Evolutionary conservation across 208 protist genomes (phyloP), one percentile per base, ranked within the genome.

Genomic region (Wallacemonas rigidus): DNA sequence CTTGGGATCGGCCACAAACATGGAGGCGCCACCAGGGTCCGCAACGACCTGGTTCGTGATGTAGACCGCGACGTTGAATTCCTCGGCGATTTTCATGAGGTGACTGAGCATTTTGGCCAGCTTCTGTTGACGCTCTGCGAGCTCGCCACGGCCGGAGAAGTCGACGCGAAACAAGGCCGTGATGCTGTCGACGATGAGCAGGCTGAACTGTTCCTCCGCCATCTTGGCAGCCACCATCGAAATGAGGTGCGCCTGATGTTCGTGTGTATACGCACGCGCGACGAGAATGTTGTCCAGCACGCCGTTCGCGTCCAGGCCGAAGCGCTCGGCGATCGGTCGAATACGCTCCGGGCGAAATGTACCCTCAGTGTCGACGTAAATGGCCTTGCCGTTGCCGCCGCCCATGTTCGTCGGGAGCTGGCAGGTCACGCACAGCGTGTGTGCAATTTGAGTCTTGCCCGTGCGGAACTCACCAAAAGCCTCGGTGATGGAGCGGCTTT

Each of bases 1-100:
- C 80, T 99, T 99, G 40, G 98, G 98, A 75, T 99, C 98, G 1
- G 98, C 89, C 50, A 95, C 89, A 72, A 99, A 99, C 95, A 99
- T 98, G 43, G 95, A 92, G 39, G 86, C 96, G 43, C 98, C 98
- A 79, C 99, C 98, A 17, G 99, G 98, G 64, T 98, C 88, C 1
- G 99, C 94, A 17, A 99, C 98, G 3, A 99, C 98, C 87, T 99
- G 98, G 74, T 99, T 99, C 11, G 98, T 99, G 70, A 99, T 99
- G 76, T 99, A 99, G 12, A 99, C 98, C 3, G 98, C 99, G 36
- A 99, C 91, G 80, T 99, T 99, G 80, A 98, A 99, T 85, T 99
- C 98, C 79, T 99, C 98, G 3, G 98, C 92, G 4, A 99, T 80
- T 79, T 99, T 99, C 40, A 96, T 97, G 6, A 99, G 83, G 44